Evolutionary conservation across 768 basidiomycete species (phyloP).

Genomic region (Pholiota microspora): DNA sequence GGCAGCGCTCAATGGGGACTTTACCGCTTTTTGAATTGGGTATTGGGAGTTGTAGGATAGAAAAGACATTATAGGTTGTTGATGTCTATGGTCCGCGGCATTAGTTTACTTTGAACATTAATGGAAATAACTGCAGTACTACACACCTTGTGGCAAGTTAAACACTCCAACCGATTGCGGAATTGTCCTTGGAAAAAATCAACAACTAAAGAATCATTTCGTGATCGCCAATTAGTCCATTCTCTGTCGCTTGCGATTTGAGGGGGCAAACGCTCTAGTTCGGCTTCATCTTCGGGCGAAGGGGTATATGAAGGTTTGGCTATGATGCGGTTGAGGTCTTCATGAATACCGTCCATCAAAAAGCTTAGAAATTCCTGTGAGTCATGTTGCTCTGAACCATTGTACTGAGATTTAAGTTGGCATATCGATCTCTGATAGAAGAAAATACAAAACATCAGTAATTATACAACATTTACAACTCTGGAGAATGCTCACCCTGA

Average conservation of each 20-base stretch:
- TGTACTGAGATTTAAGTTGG: conserved; percentile 69
- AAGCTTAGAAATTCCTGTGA: conserved; percentile 97
- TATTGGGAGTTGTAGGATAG: conserved; percentile 90
- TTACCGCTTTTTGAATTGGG: conserved; percentile 61
- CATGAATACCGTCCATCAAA: conserved; percentile 89
- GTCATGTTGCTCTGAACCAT: conserved; percentile 90
- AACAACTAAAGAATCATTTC: conserved; percentile 92
- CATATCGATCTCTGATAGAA: conserved; percentile 34
- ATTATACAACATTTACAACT: conserved; percentile 8
- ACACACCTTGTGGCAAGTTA: conserved; percentile 84
- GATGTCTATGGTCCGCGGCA: conserved; percentile 63
- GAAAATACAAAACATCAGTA: too few species aligned
- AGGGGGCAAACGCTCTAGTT: conserved; percentile 81
- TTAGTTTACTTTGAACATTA: neutral
- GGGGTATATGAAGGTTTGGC: conserved; percentile 61
- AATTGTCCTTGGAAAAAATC: conserved; percentile 99
- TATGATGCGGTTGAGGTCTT: conserved; percentile 83
- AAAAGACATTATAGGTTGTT: conserved; percentile 96
- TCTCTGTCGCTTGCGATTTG: conserved; percentile 91
- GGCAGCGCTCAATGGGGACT: conserved; percentile 73
- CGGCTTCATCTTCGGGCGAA: conserved; percentile 81
- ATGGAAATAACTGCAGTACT: neutral
- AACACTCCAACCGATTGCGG: conserved; percentile 81
- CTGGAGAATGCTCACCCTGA: conserved; percentile 62
- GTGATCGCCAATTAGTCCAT: conserved; percentile 86